These are phyloP conservation scores for Spathaspora gorwiae DNA, from an alignment of 805 yeast species.

Conservation along the genomic window DNA sequence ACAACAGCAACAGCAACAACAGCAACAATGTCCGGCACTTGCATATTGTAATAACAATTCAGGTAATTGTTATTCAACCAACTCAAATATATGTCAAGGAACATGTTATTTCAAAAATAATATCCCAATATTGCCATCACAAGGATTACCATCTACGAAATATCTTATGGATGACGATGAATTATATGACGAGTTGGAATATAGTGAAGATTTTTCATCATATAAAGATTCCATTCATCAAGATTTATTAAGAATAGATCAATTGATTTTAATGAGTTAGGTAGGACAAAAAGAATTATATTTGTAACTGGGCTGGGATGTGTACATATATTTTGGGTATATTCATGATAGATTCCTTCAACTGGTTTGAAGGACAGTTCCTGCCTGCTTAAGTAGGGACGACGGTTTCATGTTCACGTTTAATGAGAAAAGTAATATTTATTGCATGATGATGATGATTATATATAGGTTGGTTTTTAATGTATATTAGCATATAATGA, in stretches of 20 bases:
- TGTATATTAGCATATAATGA: too few species aligned
- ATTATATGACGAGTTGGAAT: not conserved
- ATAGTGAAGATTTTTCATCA: constrained; percentile 1
- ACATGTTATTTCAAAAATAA: constrained; percentile 2
- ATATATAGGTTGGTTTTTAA: too few species aligned
- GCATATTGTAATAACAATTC: not conserved
- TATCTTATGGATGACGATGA: not conserved
- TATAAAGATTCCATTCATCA: not conserved
- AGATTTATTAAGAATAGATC: constrained; percentile 6
- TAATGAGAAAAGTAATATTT: too few species aligned
- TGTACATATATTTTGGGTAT: too few species aligned
- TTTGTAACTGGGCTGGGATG: too few species aligned
- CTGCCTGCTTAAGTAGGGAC: too few species aligned
- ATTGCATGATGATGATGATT: too few species aligned
- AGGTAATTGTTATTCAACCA: not conserved
- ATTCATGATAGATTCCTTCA: too few species aligned
- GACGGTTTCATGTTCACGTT: too few species aligned
- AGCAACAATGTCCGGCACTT: not conserved
- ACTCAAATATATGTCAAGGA: not conserved
- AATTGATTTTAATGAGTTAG: constrained; percentile 5
- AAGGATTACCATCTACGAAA: not conserved
- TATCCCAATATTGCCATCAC: constrained; percentile 5
- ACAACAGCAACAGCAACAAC: not conserved
- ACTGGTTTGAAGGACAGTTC: too few species aligned
- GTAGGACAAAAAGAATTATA: too few species aligned